Evolutionary conservation across 768 basidiomycete genomes (phyloP).

Genomic region (Rhizopogon rudus): DNA sequence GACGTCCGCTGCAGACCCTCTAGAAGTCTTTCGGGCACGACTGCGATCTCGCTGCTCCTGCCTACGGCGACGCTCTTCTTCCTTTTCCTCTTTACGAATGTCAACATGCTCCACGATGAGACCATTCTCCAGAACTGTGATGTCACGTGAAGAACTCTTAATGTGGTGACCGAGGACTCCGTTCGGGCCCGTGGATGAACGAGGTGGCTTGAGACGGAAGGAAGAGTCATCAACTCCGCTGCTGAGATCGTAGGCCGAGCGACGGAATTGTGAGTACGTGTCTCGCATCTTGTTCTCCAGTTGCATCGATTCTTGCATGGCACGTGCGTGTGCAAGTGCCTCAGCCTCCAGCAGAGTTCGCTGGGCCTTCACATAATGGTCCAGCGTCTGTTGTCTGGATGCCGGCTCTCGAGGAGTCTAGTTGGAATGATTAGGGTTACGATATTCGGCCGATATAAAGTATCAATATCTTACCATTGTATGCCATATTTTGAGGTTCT

Average conservation of each 20-base stretch:
- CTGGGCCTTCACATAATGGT: constrained; percentile 79
- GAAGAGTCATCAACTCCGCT: constrained; percentile 49
- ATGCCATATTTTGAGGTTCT: constrained; percentile 77
- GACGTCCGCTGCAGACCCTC: constrained; percentile 66
- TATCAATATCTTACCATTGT: constrained; percentile 57
- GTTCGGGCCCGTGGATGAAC: constrained; percentile 30
- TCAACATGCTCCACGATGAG: constrained; percentile 88
- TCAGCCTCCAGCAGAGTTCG: constrained; percentile 79
- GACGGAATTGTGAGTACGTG: constrained; percentile 72
- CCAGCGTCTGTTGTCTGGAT: constrained; percentile 77
- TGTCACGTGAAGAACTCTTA: constrained; percentile 59
- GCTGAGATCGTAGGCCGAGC: constrained; percentile 71
- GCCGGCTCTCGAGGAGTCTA: constrained; percentile 91
- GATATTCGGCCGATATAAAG: constrained; percentile 1
- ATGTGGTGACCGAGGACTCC: constrained; percentile 30
- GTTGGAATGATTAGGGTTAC: constrained; percentile 10
- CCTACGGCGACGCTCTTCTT: constrained; percentile 64
- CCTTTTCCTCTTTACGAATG: constrained; percentile 72
- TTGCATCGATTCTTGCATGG: constrained; percentile 72
- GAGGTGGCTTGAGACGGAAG: constrained; percentile 67
- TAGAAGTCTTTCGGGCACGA: constrained; percentile 66
- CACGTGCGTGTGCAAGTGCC: constrained; percentile 68
- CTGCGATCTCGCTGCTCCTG: constrained; percentile 58
- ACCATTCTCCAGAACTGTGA: constrained; percentile 81
- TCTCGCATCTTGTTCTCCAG: constrained; percentile 77